Evolutionary conservation across 2,329 filamentous ascomycete genomes (phyloP).

Genomic region (Penicillium sp.): DNA sequence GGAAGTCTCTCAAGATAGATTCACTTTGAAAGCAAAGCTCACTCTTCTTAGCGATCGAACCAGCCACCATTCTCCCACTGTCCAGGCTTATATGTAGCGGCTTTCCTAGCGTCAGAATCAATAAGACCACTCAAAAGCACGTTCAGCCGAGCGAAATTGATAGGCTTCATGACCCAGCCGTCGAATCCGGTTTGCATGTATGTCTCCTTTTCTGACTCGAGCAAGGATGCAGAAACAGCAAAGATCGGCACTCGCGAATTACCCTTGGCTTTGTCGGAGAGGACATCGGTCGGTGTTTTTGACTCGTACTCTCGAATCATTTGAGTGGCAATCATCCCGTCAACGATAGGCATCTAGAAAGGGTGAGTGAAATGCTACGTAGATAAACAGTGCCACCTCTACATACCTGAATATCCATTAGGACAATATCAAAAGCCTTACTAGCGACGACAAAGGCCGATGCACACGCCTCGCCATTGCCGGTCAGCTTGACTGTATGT

Average conservation of each 20-base stretch:
- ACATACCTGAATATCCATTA: conserved; percentile 83
- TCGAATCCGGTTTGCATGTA: conserved; percentile 82
- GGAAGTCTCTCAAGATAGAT: background rate
- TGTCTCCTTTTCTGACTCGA: conserved; percentile 65
- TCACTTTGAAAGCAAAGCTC: no score
- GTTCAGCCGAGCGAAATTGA: conserved; percentile 73
- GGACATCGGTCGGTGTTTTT: conserved; percentile 46
- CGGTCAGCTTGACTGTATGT: conserved; percentile 68
- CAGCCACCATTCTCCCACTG: conserved; percentile 84
- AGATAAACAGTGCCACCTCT: background rate
- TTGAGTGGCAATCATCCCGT: conserved; percentile 79
- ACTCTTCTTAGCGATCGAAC: conserved; percentile 52
- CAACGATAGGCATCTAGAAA: conserved; percentile 77
- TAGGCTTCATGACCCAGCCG: conserved; percentile 86
- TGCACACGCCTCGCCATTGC: conserved; percentile 84
- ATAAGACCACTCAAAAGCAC: conserved; percentile 68
- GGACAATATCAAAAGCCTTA: conserved; percentile 68
- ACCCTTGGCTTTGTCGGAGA: conserved; percentile 58
- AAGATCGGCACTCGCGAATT: conserved; percentile 77
- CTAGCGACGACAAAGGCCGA: conserved; percentile 64
- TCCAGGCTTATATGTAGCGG: conserved; percentile 68
- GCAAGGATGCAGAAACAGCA: conserved; percentile 79
- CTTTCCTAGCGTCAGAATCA: conserved; percentile 56
- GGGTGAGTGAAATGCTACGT: background rate
- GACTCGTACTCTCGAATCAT: conserved; percentile 76